A percentile compares a stretch with the other conserved stretches of the same genome.
Evolutionary conservation across 2,329 filamentous ascomycete genomes (phyloP).

Genomic region (Cercospora beticola): DNA sequence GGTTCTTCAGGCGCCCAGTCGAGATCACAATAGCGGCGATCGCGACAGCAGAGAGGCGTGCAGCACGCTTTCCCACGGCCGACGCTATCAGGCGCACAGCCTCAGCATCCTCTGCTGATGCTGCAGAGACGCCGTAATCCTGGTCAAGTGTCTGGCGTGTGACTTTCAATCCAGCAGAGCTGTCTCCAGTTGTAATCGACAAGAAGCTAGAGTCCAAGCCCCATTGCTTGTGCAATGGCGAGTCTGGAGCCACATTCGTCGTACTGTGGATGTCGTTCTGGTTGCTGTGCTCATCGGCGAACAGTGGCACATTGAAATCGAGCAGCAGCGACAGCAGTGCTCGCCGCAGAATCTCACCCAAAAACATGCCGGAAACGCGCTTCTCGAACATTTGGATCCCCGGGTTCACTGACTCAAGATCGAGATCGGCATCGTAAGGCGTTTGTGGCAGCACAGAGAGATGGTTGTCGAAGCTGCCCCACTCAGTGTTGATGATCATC

Average conservation of each 20-base stretch:
- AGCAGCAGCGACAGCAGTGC: conserved; percentile 71
- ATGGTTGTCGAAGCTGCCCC: conserved; percentile 96
- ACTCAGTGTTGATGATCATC: conserved; percentile 98
- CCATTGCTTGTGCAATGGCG: conserved; percentile 75
- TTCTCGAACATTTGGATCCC: conserved; percentile 99
- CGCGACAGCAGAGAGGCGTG: conserved; percentile 81
- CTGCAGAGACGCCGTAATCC: conserved; percentile 71
- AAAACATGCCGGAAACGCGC: conserved; percentile 95
- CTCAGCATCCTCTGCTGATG: conserved; percentile 79
- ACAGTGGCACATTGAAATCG: conserved; percentile 66
- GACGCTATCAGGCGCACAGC: conserved; percentile 80
- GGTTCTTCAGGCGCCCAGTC: conserved; percentile 65
- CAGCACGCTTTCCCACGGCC: conserved; percentile 84
- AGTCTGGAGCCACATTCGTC: conserved; percentile 64
- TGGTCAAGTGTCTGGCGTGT: conserved; percentile 77
- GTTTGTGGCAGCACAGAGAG: conserved; percentile 86
- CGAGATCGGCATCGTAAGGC: conserved; percentile 74
- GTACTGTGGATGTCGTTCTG: conserved; percentile 67
- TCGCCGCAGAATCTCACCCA: conserved; percentile 87
- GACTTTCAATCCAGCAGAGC: conserved; percentile 66
- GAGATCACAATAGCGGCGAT: conserved; percentile 81
- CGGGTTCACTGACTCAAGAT: conserved; percentile 80
- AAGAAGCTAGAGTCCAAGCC: conserved; percentile 88
- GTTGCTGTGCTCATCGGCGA: conserved; percentile 72
- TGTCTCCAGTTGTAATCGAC: conserved; percentile 81